Evolutionary conservation across 176 grass and related monocot species (phyloP), one percentile per base, ranked within the genome.

Genomic region (Lolium multiflorum): DNA sequence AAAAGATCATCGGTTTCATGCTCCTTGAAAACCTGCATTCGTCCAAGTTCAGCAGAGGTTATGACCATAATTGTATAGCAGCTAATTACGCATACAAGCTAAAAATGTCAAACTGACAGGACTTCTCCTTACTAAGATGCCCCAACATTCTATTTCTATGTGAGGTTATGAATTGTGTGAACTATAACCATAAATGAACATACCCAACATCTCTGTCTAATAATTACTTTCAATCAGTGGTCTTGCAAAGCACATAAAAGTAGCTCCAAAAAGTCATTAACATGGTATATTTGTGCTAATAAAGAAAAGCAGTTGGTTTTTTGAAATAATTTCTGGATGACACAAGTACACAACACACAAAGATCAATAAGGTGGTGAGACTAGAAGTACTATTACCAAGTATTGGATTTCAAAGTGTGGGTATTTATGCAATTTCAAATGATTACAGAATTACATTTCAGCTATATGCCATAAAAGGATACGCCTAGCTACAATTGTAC

Each of bases 11-110:
- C 67, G 3, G 76, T 83, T 79, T 87, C 92, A 22, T 88, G 87
- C 87, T 89, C 89, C 84, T 89, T 91, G 81, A 91, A 89, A 85
- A 89, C 87, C 92, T 94, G 73, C 52, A 87, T 58, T 69, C 46
- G 85, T 56, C 47, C 82, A 85, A 69, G 84, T 74, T 46, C 41
- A 62, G 38, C 10, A 74, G 26, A 13, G 21, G 41, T 81, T 62
- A 86, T n/a, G 61, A 83, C 71, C n/a, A 73, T 21, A 49, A 24
- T 6, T 12, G 43, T 24, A 48, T 73, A 48, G 9, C 7, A 0
- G 48, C 24, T 76, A 49, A 88, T 84, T 60, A 69, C 43, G 35
- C 16, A 81, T 22, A 76, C 11, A 7, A 71, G 76, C 2, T 44
- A 46, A 5, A 68, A 52, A 80, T 50, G 60, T 69, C 72, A 84